Conservation (phyloP, 108 stramenopile genomes). For the Epithemia pelagica region DNA sequence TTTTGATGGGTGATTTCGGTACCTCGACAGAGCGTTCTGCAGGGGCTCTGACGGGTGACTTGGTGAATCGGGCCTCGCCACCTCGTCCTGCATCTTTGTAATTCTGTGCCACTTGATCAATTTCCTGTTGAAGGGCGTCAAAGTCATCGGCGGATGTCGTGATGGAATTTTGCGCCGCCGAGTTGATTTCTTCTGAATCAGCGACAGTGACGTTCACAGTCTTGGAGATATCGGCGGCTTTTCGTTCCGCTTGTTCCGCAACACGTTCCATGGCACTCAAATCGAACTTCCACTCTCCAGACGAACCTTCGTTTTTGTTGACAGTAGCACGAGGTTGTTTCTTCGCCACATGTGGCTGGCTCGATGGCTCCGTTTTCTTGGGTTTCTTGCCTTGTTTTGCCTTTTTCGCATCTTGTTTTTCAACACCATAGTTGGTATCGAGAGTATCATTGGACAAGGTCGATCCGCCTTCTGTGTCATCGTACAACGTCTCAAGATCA, state of each 20-base stretch:
- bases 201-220: not conserved
- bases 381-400: not conserved
- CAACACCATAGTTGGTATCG: not conserved
- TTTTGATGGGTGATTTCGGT: too few relatives aligned
- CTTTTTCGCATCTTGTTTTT: not conserved
- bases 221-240: not conserved
- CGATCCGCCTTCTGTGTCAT: not conserved
- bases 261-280: not conserved
- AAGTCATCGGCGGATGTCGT: not conserved
- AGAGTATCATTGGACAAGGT: not conserved
- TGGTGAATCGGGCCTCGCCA: not conserved
- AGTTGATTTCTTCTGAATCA: not conserved
- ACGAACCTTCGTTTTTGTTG: not conserved
- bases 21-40: too few relatives aligned
- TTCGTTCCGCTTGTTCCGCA: not conserved
- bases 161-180: not conserved
- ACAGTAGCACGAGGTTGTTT: not conserved
- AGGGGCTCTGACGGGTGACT: not conserved
- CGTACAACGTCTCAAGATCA: not conserved
- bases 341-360: not conserved
- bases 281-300: not conserved
- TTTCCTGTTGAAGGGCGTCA: not conserved
- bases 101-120: not conserved
- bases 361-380: not conserved
- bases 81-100: not conserved